phyloP scores from a whole-genome alignment of 148 eudicot species.

The Oxyria digyna region DNA sequence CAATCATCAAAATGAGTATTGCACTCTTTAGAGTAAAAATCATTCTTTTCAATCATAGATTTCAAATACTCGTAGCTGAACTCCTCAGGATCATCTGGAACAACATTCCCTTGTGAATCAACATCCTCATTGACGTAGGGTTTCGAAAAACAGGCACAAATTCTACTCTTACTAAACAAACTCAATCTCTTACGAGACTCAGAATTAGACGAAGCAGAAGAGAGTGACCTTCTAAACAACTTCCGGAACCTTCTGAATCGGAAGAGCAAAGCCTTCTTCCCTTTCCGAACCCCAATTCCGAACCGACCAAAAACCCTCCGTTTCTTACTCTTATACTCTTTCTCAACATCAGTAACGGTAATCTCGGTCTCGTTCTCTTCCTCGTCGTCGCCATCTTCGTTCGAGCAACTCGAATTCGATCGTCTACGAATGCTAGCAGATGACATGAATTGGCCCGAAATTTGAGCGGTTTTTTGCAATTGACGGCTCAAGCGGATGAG shows the following conservation, averaged over 20 bases:
- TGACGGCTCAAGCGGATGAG: background rate
- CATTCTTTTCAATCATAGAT: slow-evolving; percentile 62
- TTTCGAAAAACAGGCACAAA: slow-evolving; percentile 28
- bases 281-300: slow-evolving; percentile 18
- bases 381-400: slow-evolving; percentile 5
- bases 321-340: background rate
- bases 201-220: background rate
- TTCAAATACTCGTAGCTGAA: slow-evolving; percentile 27
- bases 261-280: slow-evolving; percentile 18
- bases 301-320: slow-evolving; percentile 15
- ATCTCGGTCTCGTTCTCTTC: background rate
- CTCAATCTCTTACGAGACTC: background rate
- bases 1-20: slow-evolving; percentile 48
- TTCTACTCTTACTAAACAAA: slow-evolving; percentile 11
- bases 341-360: background rate
- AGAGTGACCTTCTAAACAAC: slow-evolving; percentile 7
- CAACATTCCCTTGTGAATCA: slow-evolving; percentile 15
- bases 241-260: slow-evolving; percentile 17
- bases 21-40: slow-evolving; percentile 62
- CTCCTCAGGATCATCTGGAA: slow-evolving; percentile 23
- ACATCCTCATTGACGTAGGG: slow-evolving; percentile 25
- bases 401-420: background rate
- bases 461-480: background rate
- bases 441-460: slow-evolving; percentile 6
- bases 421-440: background rate